Conservation (phyloP, 495 filamentous ascomycete genomes). For the Chlorociboria aeruginascens region DNA sequence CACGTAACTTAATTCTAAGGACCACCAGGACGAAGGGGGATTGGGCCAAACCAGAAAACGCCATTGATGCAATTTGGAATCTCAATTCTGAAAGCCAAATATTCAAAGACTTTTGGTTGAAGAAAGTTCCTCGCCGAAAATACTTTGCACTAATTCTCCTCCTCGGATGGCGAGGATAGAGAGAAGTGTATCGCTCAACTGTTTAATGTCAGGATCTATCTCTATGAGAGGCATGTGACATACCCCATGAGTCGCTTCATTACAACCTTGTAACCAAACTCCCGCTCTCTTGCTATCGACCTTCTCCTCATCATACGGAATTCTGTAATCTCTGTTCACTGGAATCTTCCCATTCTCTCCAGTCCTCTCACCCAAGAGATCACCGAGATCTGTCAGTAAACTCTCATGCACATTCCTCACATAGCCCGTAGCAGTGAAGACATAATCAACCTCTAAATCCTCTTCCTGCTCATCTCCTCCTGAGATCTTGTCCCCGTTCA, state of each 20-base stretch:
- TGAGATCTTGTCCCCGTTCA: slow-evolving; percentile 2
- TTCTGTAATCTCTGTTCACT: slow-evolving; percentile 57
- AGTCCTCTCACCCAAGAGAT: slow-evolving; percentile 41
- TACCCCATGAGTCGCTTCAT: slow-evolving; percentile 84
- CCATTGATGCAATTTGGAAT: too few species aligned
- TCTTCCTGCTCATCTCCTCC: not conserved
- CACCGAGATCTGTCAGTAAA: slow-evolving; percentile 52
- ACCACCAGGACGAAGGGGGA: too few species aligned
- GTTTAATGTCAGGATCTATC: not conserved
- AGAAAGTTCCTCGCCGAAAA: slow-evolving; percentile 39
- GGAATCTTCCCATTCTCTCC: slow-evolving; percentile 18
- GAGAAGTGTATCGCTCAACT: slow-evolving; percentile 68
- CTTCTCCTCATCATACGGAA: slow-evolving; percentile 51
- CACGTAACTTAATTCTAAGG: too few species aligned
- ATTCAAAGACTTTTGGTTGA: too few species aligned
- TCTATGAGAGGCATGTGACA: slow-evolving; percentile 24
- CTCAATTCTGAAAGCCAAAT: too few species aligned
- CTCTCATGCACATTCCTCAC: slow-evolving; percentile 62
- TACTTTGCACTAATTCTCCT: slow-evolving; percentile 64
- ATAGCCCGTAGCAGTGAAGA: slow-evolving; percentile 87
- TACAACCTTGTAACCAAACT: slow-evolving; percentile 91
- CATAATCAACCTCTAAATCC: slow-evolving; percentile 57
- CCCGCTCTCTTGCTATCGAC: slow-evolving; percentile 50
- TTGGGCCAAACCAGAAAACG: too few species aligned
- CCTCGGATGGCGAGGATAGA: slow-evolving; percentile 65